Percentiles rank a stretch among this genome's conserved stretches.
These are phyloP conservation scores for Solanum hybrid DNA, from an alignment of 305 asterid species.

Conservation along the genomic window DNA sequence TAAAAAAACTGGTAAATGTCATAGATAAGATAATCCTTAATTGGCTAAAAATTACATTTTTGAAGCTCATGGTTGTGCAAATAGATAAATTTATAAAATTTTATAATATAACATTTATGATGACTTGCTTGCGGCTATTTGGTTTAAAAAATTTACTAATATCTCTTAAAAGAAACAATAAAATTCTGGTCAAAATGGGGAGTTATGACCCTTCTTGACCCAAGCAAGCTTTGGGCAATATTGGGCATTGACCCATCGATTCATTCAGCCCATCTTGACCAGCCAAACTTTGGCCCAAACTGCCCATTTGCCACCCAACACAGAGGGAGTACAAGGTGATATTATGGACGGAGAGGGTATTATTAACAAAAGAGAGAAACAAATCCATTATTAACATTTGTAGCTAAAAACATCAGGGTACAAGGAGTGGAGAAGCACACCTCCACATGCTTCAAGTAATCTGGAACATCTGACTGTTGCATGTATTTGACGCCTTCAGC, in stretches of 20 bases:
- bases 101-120: background rate
- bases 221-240: background rate
- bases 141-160: background rate
- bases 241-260: background rate
- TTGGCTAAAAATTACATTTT: background rate
- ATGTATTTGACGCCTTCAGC: slow-evolving; percentile 93
- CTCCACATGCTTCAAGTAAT: slow-evolving; percentile 89
- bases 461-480: slow-evolving; percentile 96
- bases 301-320: background rate
- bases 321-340: background rate
- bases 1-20: background rate
- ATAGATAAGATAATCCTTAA: background rate
- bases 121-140: background rate
- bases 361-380: background rate
- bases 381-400: background rate
- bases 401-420: background rate
- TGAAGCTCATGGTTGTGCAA: background rate
- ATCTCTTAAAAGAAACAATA: background rate
- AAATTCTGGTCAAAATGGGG: background rate
- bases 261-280: background rate
- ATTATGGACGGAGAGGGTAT: background rate
- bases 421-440: slow-evolving; percentile 29
- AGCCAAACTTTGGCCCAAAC: background rate
- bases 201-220: background rate
- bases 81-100: background rate